These are phyloP conservation scores for Botrytis fabae DNA, from an alignment of 2,329 filamentous ascomycete genomes.

Conservation along the genomic window DNA sequence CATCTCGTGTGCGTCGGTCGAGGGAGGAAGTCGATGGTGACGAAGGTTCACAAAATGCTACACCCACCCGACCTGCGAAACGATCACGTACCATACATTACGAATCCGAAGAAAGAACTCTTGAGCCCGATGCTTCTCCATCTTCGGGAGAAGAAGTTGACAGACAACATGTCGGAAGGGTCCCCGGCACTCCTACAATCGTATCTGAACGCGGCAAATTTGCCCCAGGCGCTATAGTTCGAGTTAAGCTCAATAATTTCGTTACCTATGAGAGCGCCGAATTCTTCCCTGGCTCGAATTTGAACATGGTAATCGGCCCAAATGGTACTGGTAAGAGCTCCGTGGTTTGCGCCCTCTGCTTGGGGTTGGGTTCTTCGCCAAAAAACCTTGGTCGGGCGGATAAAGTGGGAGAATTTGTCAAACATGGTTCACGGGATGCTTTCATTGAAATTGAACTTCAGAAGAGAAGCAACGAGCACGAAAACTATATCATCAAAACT, in stretches of 20 bases:
- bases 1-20: conserved; percentile 26
- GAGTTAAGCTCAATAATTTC: conserved; percentile 84
- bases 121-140: conserved; percentile 22
- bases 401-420: conserved; percentile 86
- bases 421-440: conserved; percentile 77
- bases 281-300: conserved; percentile 83
- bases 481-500: conserved; percentile 73
- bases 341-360: conserved; percentile 91
- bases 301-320: conserved; percentile 99
- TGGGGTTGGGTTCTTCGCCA: conserved; percentile 83
- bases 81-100: conserved; percentile 32
- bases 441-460: conserved; percentile 90
- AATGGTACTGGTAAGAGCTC: conserved; percentile 98
- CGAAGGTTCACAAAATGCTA: conserved; percentile 30
- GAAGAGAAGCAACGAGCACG: conserved; percentile 55
- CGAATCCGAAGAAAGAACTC: conserved; percentile 23
- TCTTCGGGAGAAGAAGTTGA: conserved; percentile 20
- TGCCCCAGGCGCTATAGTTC: conserved; percentile 77
- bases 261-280: conserved; percentile 93
- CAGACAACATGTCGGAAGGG: neutral
- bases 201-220: conserved; percentile 24
- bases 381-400: conserved; percentile 83
- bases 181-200: neutral
- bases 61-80: conserved; percentile 31
- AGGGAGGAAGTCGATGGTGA: conserved; percentile 36